A percentile compares a stretch with the other conserved stretches of the same genome.
Evolutionary conservation across 495 filamentous ascomycete species (phyloP).

Genomic region (Talaromyces liani): DNA sequence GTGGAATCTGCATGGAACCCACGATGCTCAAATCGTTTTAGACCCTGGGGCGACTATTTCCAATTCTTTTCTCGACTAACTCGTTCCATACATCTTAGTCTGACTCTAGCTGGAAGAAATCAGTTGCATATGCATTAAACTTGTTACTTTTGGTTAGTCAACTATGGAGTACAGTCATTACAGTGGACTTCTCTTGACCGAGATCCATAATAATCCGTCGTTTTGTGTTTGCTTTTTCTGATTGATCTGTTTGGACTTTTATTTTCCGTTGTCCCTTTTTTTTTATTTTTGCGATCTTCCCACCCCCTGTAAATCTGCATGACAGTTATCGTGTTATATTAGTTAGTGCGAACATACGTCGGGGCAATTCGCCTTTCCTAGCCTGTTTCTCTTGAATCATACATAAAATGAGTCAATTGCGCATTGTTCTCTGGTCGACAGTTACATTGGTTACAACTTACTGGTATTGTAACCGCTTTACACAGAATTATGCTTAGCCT

Average conservation of each 20-base stretch:
- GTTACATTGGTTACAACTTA: neutral
- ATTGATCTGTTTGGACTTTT: constrained; percentile 6
- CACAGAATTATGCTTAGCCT: neutral
- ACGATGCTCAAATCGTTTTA: neutral
- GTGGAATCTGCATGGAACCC: constrained; percentile 7
- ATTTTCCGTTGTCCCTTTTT: constrained; percentile 15
- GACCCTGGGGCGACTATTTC: neutral
- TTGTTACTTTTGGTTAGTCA: neutral
- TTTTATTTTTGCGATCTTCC: constrained; percentile 13
- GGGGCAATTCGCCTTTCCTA: neutral
- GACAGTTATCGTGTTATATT: neutral
- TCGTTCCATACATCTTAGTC: neutral
- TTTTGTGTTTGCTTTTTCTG: neutral
- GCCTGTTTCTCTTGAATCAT: neutral
- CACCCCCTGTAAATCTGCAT: neutral
- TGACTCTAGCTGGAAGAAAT: neutral
- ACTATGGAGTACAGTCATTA: neutral
- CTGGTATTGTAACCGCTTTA: neutral
- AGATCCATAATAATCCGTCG: neutral
- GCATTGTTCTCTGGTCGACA: neutral
- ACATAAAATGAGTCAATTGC: neutral
- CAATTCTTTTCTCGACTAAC: neutral
- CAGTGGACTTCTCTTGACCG: neutral
- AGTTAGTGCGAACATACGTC: neutral
- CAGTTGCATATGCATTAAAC: neutral